Evolutionary conservation across 768 basidiomycete genomes (phyloP).

Genomic region (Tremella fuciformis): DNA sequence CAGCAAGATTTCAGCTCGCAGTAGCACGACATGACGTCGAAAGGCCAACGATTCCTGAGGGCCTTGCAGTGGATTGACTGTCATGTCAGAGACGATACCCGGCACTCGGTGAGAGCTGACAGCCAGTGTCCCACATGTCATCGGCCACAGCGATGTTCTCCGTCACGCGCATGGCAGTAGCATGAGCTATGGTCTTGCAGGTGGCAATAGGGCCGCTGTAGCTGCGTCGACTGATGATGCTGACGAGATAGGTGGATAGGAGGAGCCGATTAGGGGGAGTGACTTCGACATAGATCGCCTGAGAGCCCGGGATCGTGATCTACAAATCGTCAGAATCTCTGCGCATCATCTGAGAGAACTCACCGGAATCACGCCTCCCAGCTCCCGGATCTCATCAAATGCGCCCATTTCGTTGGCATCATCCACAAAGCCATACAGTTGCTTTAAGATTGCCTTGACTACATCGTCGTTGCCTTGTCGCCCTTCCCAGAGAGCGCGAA

Average conservation of each 20-base stretch:
- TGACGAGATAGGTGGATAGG: slow-evolving; percentile 31
- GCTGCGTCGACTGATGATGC: slow-evolving; percentile 29
- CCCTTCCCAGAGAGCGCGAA: slow-evolving; percentile 32
- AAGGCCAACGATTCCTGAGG: slow-evolving; percentile 6
- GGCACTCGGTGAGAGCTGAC: slow-evolving; percentile 20
- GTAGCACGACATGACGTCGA: slow-evolving; percentile 14
- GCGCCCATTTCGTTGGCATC: slow-evolving; percentile 12
- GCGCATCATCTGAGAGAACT: slow-evolving; percentile 11
- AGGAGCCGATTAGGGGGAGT: slow-evolving; percentile 37
- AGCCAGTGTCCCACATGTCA: slow-evolving; percentile 42
- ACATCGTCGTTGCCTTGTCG: slow-evolving; percentile 26
- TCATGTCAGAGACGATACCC: slow-evolving; percentile 1
- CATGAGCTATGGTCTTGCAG: slow-evolving; percentile 30
- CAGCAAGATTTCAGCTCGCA: slow-evolving; percentile 31
- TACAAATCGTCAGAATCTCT: neutral
- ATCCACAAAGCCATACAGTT: slow-evolving; percentile 29
- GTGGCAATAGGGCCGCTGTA: slow-evolving; percentile 18
- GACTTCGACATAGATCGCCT: slow-evolving; percentile 20
- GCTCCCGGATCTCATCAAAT: slow-evolving; percentile 12
- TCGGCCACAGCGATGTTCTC: slow-evolving; percentile 23
- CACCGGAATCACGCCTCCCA: slow-evolving; percentile 26
- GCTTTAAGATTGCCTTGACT: slow-evolving; percentile 22
- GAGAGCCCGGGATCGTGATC: neutral
- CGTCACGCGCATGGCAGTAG: slow-evolving; percentile 18
- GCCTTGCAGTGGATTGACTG: slow-evolving; percentile 25